These are phyloP conservation scores for Septoria petroselini DNA, from an alignment of 2,329 filamentous ascomycete species.

Conservation along the genomic window DNA sequence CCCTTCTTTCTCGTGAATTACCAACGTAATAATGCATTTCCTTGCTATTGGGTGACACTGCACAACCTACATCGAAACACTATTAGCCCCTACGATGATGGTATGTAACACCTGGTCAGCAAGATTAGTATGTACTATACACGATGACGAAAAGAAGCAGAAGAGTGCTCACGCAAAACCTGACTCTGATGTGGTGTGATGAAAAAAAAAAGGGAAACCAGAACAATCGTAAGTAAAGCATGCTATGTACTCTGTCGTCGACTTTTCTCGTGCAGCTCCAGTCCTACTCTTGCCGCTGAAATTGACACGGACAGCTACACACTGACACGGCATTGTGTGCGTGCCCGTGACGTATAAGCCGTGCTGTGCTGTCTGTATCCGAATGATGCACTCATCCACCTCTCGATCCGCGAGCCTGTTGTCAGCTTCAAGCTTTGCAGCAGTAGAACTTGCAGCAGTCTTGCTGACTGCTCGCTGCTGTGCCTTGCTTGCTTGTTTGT, in stretches of 20 bases:
- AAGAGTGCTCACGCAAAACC: no score
- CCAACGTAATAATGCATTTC: no score
- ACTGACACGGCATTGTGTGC: neutral
- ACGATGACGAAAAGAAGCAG: conserved; percentile 1
- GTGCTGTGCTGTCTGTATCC: no score
- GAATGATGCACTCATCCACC: no score
- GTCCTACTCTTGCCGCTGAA: conserved; percentile 1
- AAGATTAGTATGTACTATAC: no score
- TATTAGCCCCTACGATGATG: no score
- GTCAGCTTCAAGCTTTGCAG: no score
- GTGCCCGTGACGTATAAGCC: neutral
- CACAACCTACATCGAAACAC: neutral
- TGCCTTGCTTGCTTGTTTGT: neutral
- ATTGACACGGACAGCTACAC: no score
- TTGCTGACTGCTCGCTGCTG: neutral
- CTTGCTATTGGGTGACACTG: neutral
- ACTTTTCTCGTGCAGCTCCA: neutral
- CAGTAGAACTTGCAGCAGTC: no score
- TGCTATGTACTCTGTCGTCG: conserved; percentile 12
- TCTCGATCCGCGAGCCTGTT: no score
- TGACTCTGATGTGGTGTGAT: neutral
- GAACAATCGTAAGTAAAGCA: conserved; percentile 11
- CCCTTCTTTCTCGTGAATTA: no score
- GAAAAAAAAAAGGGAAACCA: conserved; percentile 6
- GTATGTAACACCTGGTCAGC: no score